Evolutionary conservation across 148 eudicot genomes (phyloP).

Genomic region (Fagopyrum tataricum): DNA sequence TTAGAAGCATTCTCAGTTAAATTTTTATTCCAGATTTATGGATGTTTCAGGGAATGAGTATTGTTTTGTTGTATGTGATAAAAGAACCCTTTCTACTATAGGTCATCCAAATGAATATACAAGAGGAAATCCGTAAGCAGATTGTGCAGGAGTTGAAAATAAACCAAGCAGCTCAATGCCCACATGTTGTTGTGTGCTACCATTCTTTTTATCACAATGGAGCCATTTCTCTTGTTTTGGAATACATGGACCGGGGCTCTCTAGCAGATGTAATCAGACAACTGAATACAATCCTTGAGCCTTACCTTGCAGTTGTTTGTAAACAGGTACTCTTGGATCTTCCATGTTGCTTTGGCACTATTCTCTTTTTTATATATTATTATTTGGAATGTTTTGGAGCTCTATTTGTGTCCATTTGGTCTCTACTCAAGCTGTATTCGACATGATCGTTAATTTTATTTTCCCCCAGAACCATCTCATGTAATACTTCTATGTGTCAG

Average conservation of each 20-base stretch:
- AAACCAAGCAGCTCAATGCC: constrained; percentile 88
- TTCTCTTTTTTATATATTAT: not conserved
- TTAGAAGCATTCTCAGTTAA: not conserved
- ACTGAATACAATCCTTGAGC: constrained; percentile 93
- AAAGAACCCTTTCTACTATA: constrained; percentile 24
- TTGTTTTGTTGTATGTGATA: not conserved
- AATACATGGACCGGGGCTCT: constrained; percentile 98
- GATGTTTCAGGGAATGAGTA: not conserved
- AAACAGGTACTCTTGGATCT: constrained; percentile 55
- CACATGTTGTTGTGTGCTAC: constrained; percentile 79
- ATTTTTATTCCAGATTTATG: not conserved
- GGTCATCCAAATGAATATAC: constrained; percentile 98
- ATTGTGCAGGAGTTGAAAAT: constrained; percentile 97
- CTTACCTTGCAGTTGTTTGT: constrained; percentile 93
- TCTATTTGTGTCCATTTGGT: not conserved
- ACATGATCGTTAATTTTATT: too few species aligned
- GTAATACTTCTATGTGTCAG: constrained; percentile 27
- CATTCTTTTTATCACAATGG: constrained; percentile 96
- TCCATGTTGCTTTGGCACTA: not conserved
- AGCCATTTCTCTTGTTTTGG: constrained; percentile 81
- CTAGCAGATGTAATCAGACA: constrained; percentile 76
- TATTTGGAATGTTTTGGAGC: too few species aligned
- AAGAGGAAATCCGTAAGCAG: constrained; percentile 92
- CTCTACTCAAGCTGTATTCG: not conserved
- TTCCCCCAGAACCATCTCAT: too few species aligned